Conservation (phyloP, 495 filamentous ascomycete genomes). For the Tuber brumale region DNA sequence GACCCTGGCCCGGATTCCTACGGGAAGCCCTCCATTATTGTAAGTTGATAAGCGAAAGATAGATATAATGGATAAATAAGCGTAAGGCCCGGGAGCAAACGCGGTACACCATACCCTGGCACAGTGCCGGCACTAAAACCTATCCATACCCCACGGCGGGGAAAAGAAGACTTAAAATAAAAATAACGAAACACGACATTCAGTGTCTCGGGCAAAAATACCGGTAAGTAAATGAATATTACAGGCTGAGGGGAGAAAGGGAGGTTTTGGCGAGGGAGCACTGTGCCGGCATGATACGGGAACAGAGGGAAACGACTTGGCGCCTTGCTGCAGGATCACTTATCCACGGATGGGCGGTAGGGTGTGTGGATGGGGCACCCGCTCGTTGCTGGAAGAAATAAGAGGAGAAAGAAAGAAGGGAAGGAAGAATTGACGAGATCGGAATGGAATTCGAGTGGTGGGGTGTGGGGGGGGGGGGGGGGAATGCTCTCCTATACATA, state of each 20-base stretch:
- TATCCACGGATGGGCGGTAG: neutral
- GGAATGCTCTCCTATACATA: neutral
- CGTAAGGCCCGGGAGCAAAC: neutral
- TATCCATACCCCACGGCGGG: neutral
- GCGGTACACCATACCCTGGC: neutral
- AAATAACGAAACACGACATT: neutral
- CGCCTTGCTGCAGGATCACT: neutral
- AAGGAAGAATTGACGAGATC: neutral
- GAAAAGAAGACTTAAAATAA: neutral
- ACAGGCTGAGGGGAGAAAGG: neutral
- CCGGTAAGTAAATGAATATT: too few relatives aligned
- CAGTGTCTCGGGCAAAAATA: neutral
- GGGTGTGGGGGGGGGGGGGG: neutral
- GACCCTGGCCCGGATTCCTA: too few relatives aligned
- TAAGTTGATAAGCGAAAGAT: neutral
- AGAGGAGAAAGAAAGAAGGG: neutral
- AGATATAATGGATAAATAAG: neutral
- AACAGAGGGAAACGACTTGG: neutral
- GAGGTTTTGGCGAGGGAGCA: neutral
- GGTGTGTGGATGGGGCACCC: neutral
- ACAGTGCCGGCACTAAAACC: neutral
- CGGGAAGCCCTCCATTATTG: too few relatives aligned
- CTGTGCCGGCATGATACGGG: neutral
- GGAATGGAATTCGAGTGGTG: neutral
- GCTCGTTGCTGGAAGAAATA: neutral